Evolutionary conservation across 140 eudicot species (phyloP), one percentile per base, ranked within the genome.

Genomic region (Stevia rebaudiana): DNA sequence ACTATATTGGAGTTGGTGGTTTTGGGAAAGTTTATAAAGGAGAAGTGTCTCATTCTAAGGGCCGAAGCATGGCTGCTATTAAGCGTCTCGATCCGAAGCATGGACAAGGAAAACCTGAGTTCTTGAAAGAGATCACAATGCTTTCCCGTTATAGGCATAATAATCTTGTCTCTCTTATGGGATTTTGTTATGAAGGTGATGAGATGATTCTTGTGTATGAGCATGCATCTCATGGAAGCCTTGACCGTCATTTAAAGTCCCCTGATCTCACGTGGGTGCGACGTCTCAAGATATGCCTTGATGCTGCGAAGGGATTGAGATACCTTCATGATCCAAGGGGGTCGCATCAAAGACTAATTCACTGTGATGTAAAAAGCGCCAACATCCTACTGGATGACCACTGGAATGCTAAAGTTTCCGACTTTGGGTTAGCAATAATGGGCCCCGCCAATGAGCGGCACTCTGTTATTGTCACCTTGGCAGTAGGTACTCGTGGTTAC

Each of bases 281-380:
- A 37, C 64, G 70, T 50, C 1, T 72, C 0, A 62, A 52, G n/a
- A 72, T 72, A 63, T 51, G 70, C 53, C 68, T 70, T 19, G 75
- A 10, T 30, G 52, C 61, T 0, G 75, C 75, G 21, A 70, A 35
- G 40, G 75, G 75, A n/a, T 3, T 69, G 58, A 18, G 25, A 1
- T 23, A 44, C 61, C 75, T 69, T 30, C 61, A 69, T 58, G 75
- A 69, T 69, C 68, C 75, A 1, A 57, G 42, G 36, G 50, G 8
- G 17, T 43, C 74, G 7, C 36, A 59, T 11, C 59, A 44, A 30
- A 69, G 67, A 69, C 37, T 69, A 18, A 30, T 69, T 40, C 74
- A 69, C 0, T 36, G 74, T 56, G 74, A 69, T 21, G 17, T 69
- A 6, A 67, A 69, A 19, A 69, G 74, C 1, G 17, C 58, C 15